A percentile compares a stretch with the other conserved stretches of the same genome.
phyloP scores from a whole-genome alignment of 345 rosid species.

The Rhodamnia argentea region DNA sequence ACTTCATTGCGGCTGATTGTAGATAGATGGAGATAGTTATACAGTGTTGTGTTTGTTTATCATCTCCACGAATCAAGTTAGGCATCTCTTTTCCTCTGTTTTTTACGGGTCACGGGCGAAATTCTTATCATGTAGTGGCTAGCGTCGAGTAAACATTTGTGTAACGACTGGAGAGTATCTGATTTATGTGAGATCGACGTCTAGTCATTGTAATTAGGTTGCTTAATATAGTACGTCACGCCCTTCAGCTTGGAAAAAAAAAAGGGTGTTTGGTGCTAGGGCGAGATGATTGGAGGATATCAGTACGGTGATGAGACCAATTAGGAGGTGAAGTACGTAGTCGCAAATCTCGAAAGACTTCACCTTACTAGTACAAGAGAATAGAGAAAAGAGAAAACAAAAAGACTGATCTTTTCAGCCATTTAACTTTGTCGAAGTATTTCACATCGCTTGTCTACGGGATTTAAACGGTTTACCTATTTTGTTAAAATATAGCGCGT shows the following conservation, averaged over 20 bases:
- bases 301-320: neutral
- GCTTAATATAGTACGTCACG: neutral
- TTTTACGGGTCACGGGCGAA: neutral
- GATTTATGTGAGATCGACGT: neutral
- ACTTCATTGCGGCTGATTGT: neutral
- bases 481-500: neutral
- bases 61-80: neutral
- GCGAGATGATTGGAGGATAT: neutral
- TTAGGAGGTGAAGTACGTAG: neutral
- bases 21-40: neutral
- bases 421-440: neutral
- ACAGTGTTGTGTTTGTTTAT: neutral
- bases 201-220: neutral
- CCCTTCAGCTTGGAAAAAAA: neutral
- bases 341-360: neutral
- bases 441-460: neutral
- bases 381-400: too few species aligned
- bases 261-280: neutral
- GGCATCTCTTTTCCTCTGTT: neutral
- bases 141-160: neutral
- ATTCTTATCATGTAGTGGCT: neutral
- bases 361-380: neutral
- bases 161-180: neutral
- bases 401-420: neutral
- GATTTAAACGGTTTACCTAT: neutral